A percentile compares a stretch with the other conserved stretches of the same genome.
Conservation (phyloP, 177 flowering plant species). For the Vitis hybrid region DNA sequence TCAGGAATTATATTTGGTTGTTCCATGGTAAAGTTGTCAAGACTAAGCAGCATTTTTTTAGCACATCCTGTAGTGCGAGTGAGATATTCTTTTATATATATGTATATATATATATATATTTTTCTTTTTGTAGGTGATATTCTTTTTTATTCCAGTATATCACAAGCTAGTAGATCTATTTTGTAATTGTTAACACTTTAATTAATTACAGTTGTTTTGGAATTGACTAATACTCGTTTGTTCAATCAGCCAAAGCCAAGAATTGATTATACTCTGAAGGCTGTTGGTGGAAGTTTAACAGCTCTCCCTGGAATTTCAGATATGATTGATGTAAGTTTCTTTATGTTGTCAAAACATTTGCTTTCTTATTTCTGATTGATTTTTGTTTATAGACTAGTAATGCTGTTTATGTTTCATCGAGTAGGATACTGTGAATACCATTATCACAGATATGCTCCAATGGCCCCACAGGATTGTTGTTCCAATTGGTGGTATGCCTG, state of each 20-base stretch:
- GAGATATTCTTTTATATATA: not conserved
- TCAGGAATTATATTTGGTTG: too few relatives aligned
- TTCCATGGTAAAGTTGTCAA: too few relatives aligned
- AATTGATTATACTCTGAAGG: slow-evolving; percentile 93
- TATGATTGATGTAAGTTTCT: slow-evolving; percentile 92
- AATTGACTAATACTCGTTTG: slow-evolving; percentile 12
- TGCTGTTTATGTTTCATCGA: slow-evolving; percentile 1
- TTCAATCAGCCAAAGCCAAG: slow-evolving; percentile 79
- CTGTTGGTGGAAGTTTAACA: slow-evolving; percentile 97
- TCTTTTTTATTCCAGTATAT: not conserved
- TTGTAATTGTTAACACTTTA: not conserved
- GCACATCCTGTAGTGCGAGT: too few relatives aligned
- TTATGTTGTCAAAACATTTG: slow-evolving; percentile 2
- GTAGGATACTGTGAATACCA: slow-evolving; percentile 87
- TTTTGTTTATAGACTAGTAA: slow-evolving; percentile 2
- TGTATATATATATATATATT: too few relatives aligned
- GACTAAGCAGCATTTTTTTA: too few relatives aligned
- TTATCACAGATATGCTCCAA: slow-evolving; percentile 88
- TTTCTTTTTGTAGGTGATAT: not conserved
- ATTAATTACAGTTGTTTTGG: not conserved
- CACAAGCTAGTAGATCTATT: not conserved
- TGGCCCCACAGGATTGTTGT: slow-evolving; percentile 99
- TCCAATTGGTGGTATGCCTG: slow-evolving; percentile 90
- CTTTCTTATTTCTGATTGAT: not conserved
- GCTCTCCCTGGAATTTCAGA: slow-evolving; percentile 97